phyloP scores from a whole-genome alignment of 352 stramenopile genomes.

The Peronosclerospora sorghi region DNA sequence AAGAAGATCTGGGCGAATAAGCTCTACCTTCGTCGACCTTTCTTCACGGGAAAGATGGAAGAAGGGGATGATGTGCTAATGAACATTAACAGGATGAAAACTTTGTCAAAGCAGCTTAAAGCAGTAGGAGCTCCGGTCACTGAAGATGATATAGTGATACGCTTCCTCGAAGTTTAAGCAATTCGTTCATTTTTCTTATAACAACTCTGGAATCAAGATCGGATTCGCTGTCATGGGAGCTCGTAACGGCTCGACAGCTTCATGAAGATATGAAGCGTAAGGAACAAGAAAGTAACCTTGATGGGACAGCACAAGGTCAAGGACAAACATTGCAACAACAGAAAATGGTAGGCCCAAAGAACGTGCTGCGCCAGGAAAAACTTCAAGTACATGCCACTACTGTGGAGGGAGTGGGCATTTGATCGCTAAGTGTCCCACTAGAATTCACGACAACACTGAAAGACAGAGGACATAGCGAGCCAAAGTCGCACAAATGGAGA shows the following conservation, averaged over 20 bases:
- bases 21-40: no score
- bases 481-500: background rate
- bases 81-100: background rate
- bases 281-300: background rate
- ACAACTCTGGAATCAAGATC: background rate
- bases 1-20: background rate
- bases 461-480: background rate
- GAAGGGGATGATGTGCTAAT: background rate
- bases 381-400: background rate
- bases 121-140: no score
- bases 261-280: background rate
- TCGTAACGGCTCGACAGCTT: background rate
- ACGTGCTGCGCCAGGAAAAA: background rate
- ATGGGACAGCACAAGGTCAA: background rate
- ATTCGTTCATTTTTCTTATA: background rate
- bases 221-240: background rate
- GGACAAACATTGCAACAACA: no score
- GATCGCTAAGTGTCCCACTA: conserved; percentile 1
- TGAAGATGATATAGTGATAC: background rate
- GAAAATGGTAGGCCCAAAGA: background rate
- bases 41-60: background rate
- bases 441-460: background rate
- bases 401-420: background rate
- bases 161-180: background rate
- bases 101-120: background rate